Evolutionary conservation across 2,329 filamentous ascomycete genomes (phyloP), one percentile per base, ranked within the genome.

Genomic region (Scedosporium dehoogii): DNA sequence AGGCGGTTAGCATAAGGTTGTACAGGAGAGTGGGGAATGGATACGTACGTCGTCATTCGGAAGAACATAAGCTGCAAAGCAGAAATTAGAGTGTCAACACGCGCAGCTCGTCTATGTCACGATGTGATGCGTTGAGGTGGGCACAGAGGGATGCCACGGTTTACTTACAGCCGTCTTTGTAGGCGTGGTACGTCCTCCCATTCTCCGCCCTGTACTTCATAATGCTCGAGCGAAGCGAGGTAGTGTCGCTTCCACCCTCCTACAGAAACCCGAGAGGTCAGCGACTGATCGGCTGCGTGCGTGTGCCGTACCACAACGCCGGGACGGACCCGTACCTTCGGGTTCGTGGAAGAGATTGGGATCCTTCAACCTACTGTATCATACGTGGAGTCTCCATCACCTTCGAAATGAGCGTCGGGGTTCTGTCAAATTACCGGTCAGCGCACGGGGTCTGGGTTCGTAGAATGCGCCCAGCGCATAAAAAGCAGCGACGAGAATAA

Each of bases 121-220:
- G 27, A 29, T 29, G 27, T 29, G 27, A 29, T 29, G 4, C 27
- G 27, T 29, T 29, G 4, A 29, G 27, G 27, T 29, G 4, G 4
- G 27, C 27, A 29, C 27, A 29, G 27, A 29, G 6, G 27, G 27
- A 29, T 29, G 27, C 27, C 27, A 29, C 27, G 21, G 12, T 16
- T 18, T n/a, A 18, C 62, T 63, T 27, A 63, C 62, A 63, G 18
- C 70, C 69, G 10, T 72, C 71, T 23, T 71, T 70, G 55, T 69
- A 70, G 0, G 64, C 67, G 38, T 71, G 69, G n/a, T 71, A 71
- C 0, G 68, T 70, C 9, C 69, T 65, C 0, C 70, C 69, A 10
- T 71, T 70, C 23, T 72, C 70, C 18, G 66, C 41, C 4, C 69
- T 65, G 21, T 70, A 70, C 3, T 62, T 65, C 2, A 68, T 60